Evolutionary conservation across 768 basidiomycete species (phyloP), one percentile per base, ranked within the genome.

Genomic region (Lentinus brumalis): DNA sequence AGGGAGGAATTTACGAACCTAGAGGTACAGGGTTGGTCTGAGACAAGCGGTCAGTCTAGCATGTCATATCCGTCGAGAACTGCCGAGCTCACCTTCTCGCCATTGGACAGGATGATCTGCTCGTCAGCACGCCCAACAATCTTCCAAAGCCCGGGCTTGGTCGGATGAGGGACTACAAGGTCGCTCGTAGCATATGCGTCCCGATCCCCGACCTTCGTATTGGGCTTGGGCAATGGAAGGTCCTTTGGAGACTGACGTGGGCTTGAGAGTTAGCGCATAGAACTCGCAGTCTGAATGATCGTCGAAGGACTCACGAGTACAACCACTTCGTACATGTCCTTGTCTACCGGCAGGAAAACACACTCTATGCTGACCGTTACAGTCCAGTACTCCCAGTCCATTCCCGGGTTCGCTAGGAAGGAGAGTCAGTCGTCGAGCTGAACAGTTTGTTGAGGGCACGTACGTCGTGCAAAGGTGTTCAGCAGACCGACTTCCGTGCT

Each of bases 51-150:
- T 44, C 18, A 26, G 21, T 26, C 21, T 26, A 2, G 21, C 21
- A 26, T 26, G 21, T 26, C 21, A 26, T 26, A 26, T 26, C 21
- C 21, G 21, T 2, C 21, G 21, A 26, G 21, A 26, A 26, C 21
- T 26, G 21, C 21, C 21, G 21, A 26, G 21, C 21, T 26, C 54
- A 75, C 76, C 74, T 77, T 79, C 64, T 78, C 75, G 38, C 79
- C 79, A 32, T 75, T 79, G 42, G 67, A 72, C 31, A 77, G 74
- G 66, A 78, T 76, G 44, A 82, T 77, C 64, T 81, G 80, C 57
- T 82, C 81, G 57, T 82, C 81, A 3, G 66, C 69, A n/a, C 82
- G 72, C 2, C 81, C 81, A 41, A 69, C 70, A 6, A 82, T 66
- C 53, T 70, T 76, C 73, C 75, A 81, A 31, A 75, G 67, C 0